A percentile compares a stretch with the other conserved stretches of the same genome.
Evolutionary conservation across 805 yeast genomes (phyloP).

Genomic region (Ogataea methylovora): DNA sequence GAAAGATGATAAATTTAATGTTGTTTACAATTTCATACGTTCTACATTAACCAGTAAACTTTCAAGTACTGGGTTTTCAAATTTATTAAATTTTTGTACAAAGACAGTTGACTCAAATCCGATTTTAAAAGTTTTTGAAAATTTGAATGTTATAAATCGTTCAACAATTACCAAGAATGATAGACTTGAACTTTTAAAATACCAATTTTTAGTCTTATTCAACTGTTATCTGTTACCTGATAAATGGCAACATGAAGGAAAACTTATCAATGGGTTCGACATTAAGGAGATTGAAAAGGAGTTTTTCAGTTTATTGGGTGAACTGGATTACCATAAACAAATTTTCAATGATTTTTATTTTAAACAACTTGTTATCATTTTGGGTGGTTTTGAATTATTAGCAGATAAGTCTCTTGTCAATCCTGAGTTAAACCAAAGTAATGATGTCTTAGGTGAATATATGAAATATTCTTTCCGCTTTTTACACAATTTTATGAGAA

Average conservation of each 20-base stretch:
- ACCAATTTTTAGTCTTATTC: slow-evolving; percentile 23
- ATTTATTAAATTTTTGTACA: slow-evolving; percentile 32
- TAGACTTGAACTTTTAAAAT: slow-evolving; percentile 21
- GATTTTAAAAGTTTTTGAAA: slow-evolving; percentile 15
- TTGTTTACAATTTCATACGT: slow-evolving; percentile 47
- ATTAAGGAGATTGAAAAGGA: slow-evolving; percentile 24
- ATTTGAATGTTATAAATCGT: slow-evolving; percentile 17
- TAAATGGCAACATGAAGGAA: slow-evolving; percentile 26
- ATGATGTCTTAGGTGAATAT: slow-evolving; percentile 19
- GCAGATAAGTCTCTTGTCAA: slow-evolving; percentile 18
- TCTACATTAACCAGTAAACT: slow-evolving; percentile 49
- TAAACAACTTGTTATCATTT: slow-evolving; percentile 29
- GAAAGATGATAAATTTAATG: slow-evolving; percentile 37
- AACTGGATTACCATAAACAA: slow-evolving; percentile 24
- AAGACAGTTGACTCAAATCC: slow-evolving; percentile 23
- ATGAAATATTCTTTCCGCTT: slow-evolving; percentile 35
- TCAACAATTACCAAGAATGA: slow-evolving; percentile 25
- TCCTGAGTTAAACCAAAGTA: slow-evolving; percentile 16
- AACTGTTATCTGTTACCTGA: slow-evolving; percentile 34
- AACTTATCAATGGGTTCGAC: slow-evolving; percentile 22
- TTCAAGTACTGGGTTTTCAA: slow-evolving; percentile 37
- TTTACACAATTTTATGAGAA: slow-evolving; percentile 25
- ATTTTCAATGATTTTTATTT: slow-evolving; percentile 26
- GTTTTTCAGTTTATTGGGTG: slow-evolving; percentile 18
- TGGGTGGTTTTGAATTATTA: slow-evolving; percentile 30